Conservation (phyloP, 768 basidiomycete species). For the Cubamyces sp. region DNA sequence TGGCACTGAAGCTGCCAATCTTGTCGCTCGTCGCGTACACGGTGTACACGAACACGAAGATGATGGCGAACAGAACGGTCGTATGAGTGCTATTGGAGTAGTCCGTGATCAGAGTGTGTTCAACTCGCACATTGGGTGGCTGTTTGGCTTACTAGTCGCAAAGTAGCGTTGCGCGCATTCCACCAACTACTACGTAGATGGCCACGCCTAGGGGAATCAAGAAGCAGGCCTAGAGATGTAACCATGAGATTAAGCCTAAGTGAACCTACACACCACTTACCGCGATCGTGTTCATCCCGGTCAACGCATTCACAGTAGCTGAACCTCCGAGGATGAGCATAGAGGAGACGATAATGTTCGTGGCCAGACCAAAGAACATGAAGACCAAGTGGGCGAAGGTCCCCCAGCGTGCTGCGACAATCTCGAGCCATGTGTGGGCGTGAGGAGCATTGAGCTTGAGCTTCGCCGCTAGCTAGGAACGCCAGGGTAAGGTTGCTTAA, state of each 20-base stretch:
- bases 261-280: slow-evolving; percentile 37
- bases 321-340: slow-evolving; percentile 82
- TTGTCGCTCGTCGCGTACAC: slow-evolving; percentile 80
- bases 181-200: slow-evolving; percentile 86
- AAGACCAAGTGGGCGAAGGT: slow-evolving; percentile 77
- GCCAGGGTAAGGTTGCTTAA: not conserved
- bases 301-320: slow-evolving; percentile 85
- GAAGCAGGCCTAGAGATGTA: slow-evolving; percentile 69
- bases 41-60: slow-evolving; percentile 75
- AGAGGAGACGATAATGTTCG: slow-evolving; percentile 90
- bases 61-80: slow-evolving; percentile 82
- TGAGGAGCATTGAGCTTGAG: slow-evolving; percentile 90
- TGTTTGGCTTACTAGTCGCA: slow-evolving; percentile 75
- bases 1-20: slow-evolving; percentile 76
- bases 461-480: slow-evolving; percentile 78
- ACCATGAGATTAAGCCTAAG: not conserved
- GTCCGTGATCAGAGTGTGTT: not conserved
- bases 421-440: slow-evolving; percentile 89
- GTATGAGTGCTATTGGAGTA: slow-evolving; percentile 76
- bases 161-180: slow-evolving; percentile 83
- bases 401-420: slow-evolving; percentile 83
- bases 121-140: not conserved
- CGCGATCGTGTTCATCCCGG: slow-evolving; percentile 89
- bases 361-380: slow-evolving; percentile 91
- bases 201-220: slow-evolving; percentile 86